Base-by-base conservation (phyloP, 345 rosid genomes). In the Abelmoschus esculentus region DNA sequence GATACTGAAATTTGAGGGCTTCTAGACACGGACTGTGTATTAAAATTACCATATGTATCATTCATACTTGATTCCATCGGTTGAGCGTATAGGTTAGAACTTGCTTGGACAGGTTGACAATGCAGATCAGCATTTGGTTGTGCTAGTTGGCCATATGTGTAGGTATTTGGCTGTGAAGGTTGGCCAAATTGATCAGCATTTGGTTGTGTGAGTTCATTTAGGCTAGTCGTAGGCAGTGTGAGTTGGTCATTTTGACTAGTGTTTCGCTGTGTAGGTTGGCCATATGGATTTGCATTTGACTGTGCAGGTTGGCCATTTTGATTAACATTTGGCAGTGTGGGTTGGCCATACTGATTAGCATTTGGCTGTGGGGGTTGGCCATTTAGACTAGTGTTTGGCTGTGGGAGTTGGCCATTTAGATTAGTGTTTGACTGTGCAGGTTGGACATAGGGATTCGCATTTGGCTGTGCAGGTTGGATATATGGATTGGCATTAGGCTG, bases 121-220 rank as follows among this genome's bases (percentile, higher is more conserved):
- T 50, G 5, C n/a, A 1, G 55, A 50, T 50, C 15, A 50, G 55
- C 55, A 50, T 1, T 4, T 4, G 55, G 54, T 7, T 50, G 55
- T 15, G 7, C 2, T 1, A 1, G 7, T 50, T 50, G 55, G 55
- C 55, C 55, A 1, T 52, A 1, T 5, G 9, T 19, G n/a, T 52
- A n/a, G n/a, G 55, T 0, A n/a, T 6, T n/a, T 1, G 55, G 55
- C 55, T 52, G 55, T 6, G 22, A 1, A 52, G 55, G 22, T 6
- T 38, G 73, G 8, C 42, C 11, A 0, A 44, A 70, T 8, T 31
- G 44, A 31, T 28, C 58, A 44, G 40, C 64, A 40, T 36, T 59
- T 12, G 18, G 42, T 57, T 85, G 89, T 19, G 54, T 64, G 64
- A 61, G 74, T 66, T 81, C 79, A 60, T 76, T 75, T 32, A 83